Base-by-base conservation (phyloP, 2,329 filamentous ascomycete species). In the Cadophora sp. region DNA sequence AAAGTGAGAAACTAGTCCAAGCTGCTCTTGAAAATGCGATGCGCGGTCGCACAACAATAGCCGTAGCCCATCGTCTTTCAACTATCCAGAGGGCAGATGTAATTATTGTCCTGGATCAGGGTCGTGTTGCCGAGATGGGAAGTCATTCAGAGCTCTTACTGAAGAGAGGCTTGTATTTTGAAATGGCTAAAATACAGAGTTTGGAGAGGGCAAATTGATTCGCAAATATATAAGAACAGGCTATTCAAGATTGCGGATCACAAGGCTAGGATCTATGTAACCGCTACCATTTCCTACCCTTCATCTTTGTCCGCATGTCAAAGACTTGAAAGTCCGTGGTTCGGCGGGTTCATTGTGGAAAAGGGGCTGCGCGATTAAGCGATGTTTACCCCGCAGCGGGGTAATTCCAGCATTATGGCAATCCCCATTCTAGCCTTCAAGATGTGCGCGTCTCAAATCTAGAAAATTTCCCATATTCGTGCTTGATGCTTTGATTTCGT, bases 51-150 rank as follows among this genome's bases (percentile, higher is more conserved):
- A 89, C 92, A 1, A 93, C 91, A 69, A 82, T 95, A 5, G 90
- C 91, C 1, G 91, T 95, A 8, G 92, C 92, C 1, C 92, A 95
- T 76, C 84, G 92, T 19, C 82, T 94, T 50, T 89, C 89, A 0
- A 94, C 91, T 14, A 88, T 94, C 22, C 91, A 91, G 78, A 90
- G 93, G 70, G 91, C 91, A 1, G 89, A 95, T 63, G 29, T 62
- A 19, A 71, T 71, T 12, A 66, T 66, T 53, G 64, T 97, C n/a
- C 94, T 97, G 78, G 93, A 97, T 79, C 88, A 91, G 74, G 94
- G 94, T 16, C 86, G 88, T 69, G 87, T 97, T 43, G 91, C 95
- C 1, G 94, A 97, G 82, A 86, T 87, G 73, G 94, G 94, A 9
- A 93, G 89, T 8, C 94, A 97, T 60, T 51, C 29, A 12, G 58